Base-by-base conservation (phyloP, 805 yeast species). In the Pichia manshurica region DNA sequence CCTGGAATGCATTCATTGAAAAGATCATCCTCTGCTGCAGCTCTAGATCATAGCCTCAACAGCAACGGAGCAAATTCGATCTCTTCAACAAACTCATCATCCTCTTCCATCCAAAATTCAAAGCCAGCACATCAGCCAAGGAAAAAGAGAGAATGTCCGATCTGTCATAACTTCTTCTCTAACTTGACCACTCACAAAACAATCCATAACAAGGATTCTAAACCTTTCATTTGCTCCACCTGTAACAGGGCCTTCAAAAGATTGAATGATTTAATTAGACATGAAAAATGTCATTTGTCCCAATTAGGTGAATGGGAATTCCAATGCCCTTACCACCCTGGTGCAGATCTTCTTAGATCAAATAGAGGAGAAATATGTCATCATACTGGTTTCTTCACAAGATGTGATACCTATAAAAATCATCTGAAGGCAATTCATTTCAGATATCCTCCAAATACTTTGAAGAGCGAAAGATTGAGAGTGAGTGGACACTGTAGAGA, bases 351-450 rank as follows among this genome's bases (percentile, higher is more conserved):
- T 35, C 29, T 23, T 46, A 42, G 6, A 20, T 20, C 48, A 19
- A 38, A 32, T n/a, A 35, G 56, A 53, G 40, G 49, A 31, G 51
- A 61, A 46, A 44, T 57, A 34, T 88, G 96, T 61, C 97, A 89
- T 62, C 77, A 78, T 46, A 79, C 87, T 7, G 97, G 97, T 5
- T 81, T 85, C 28, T 89, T 89, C 58, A 81, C 89, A 12, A 74
- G 97, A 44, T 85, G 96, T 62, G 97, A 89, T 62, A 89, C 97
- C 4, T 89, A 79, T 68, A 89, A 89, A 61, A 89, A 89, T 66
- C 97, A 89, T 66, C 71, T 89, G 52, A 87, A 86, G 63, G 95
- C 96, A 2, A 74, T 89, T 52, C 97, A 89, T 61, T 89, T 89
- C 63, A 84, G 79, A 54, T 89, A 89, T 64, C 96, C 96, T 5